Evolutionary conservation across 176 grass and related monocot species (phyloP).

Genomic region (Puccinellia tenuiflora): DNA sequence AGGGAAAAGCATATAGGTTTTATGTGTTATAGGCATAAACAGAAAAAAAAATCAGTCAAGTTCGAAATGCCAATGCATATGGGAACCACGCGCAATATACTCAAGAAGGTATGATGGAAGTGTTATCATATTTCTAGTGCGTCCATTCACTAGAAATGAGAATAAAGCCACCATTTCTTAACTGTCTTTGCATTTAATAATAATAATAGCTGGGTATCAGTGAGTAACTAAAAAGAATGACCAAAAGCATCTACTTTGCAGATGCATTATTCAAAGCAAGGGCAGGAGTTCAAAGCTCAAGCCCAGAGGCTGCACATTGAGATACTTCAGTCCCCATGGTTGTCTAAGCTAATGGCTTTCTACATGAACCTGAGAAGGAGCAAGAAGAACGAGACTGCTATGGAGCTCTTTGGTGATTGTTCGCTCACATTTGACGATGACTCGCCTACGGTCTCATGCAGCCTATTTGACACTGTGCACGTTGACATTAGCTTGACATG

Average conservation of each 20-base stretch:
- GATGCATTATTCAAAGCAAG: conserved; percentile 87
- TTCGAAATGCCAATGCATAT: not conserved
- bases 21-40: not conserved
- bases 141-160: not conserved
- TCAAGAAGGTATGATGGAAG: not conserved
- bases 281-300: conserved; percentile 73
- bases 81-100: not conserved
- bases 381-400: conserved; percentile 29
- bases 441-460: conserved; percentile 57
- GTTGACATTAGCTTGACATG: conserved; percentile 84
- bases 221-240: not conserved
- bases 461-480: conserved; percentile 62
- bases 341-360: conserved; percentile 76
- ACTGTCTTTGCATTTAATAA: not conserved
- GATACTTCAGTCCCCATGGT: conserved; percentile 88
- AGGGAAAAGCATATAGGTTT: not conserved
- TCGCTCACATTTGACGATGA: conserved; percentile 61
- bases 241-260: conserved; percentile 15
- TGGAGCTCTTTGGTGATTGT: conserved; percentile 68
- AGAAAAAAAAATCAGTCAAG: not conserved
- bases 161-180: not conserved
- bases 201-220: not conserved
- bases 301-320: conserved; percentile 89
- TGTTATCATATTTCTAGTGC: not conserved
- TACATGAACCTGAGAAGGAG: conserved; percentile 75